Evolutionary conservation across 208 protist genomes (phyloP).

Genomic region (Leishmania aethiopica): DNA sequence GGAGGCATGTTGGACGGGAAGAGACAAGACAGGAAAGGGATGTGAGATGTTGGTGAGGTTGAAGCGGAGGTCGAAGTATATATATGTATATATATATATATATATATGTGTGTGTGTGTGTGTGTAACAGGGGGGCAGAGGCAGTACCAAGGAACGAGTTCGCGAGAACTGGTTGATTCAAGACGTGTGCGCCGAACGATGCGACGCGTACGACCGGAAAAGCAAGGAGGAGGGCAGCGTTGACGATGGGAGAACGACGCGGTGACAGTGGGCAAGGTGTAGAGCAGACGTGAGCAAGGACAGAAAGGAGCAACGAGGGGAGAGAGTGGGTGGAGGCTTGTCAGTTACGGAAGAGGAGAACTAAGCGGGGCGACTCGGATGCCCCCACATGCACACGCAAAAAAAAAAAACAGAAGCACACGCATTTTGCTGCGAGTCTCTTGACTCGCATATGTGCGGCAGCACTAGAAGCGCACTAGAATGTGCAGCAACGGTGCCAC

Average conservation of each 20-base stretch:
- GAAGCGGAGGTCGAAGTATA: background rate
- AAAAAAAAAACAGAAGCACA: background rate
- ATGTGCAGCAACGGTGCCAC: background rate
- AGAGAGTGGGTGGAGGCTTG: too few relatives aligned
- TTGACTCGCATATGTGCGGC: background rate
- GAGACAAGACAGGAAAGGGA: conserved; percentile 11
- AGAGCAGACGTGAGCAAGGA: background rate
- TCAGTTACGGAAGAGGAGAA: background rate
- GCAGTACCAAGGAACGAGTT: background rate
- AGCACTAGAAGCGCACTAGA: background rate
- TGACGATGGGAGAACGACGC: background rate
- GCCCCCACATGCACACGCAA: background rate
- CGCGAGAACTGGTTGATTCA: too few relatives aligned
- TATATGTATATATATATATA: background rate
- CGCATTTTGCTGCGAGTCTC: background rate
- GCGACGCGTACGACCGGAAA: background rate
- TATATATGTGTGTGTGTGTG: background rate
- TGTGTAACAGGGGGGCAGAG: background rate
- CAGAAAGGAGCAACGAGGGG: background rate
- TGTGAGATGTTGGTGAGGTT: background rate
- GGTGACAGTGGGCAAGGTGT: background rate
- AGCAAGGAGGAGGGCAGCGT: background rate
- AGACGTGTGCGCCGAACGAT: too few relatives aligned
- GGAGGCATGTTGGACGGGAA: conserved; percentile 61
- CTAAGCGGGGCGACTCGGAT: background rate